Conservation (phyloP, 1,284 basidiomycete species). For the Irpex sp. region DNA sequence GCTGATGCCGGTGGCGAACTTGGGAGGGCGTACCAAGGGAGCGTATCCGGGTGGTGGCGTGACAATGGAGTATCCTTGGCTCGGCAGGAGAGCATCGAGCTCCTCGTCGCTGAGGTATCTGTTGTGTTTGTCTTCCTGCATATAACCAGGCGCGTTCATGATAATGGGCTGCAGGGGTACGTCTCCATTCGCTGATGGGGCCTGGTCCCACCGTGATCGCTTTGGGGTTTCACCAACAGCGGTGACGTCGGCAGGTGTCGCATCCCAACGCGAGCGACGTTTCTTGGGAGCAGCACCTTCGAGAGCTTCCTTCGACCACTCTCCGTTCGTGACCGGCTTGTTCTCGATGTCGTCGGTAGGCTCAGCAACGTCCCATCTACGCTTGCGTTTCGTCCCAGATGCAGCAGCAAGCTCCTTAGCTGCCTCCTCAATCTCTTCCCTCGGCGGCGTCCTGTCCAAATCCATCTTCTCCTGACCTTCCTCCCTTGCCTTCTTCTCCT, state of each 20-base stretch:
- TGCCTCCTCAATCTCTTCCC: constrained; percentile 68
- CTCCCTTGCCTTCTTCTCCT: constrained; percentile 75
- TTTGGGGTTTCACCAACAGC: constrained; percentile 60
- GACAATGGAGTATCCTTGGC: constrained; percentile 87
- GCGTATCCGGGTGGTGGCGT: constrained; percentile 94
- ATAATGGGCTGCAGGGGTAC: constrained; percentile 75
- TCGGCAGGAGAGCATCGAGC: constrained; percentile 87
- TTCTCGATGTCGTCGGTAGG: constrained; percentile 56
- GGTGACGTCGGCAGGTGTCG: constrained; percentile 69
- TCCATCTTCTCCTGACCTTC: constrained; percentile 83
- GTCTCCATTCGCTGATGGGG: constrained; percentile 50
- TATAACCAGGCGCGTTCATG: constrained; percentile 81
- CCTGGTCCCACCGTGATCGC: constrained; percentile 96
- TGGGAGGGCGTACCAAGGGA: constrained; percentile 76
- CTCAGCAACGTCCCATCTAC: constrained; percentile 83
- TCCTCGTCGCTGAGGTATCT: constrained; percentile 95
- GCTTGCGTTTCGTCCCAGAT: constrained; percentile 70
- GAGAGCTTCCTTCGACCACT: constrained; percentile 72
- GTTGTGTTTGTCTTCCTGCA: constrained; percentile 92
- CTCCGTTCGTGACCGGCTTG: constrained; percentile 49
- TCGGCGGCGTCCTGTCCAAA: constrained; percentile 84
- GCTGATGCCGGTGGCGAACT: constrained; percentile 71
- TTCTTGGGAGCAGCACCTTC: constrained; percentile 81
- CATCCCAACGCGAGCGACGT: constrained; percentile 92
- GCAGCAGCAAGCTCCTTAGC: constrained; percentile 63